phyloP scores from a whole-genome alignment of 805 yeast genomes.

The Saccharomycopsis guyanensis region DNA sequence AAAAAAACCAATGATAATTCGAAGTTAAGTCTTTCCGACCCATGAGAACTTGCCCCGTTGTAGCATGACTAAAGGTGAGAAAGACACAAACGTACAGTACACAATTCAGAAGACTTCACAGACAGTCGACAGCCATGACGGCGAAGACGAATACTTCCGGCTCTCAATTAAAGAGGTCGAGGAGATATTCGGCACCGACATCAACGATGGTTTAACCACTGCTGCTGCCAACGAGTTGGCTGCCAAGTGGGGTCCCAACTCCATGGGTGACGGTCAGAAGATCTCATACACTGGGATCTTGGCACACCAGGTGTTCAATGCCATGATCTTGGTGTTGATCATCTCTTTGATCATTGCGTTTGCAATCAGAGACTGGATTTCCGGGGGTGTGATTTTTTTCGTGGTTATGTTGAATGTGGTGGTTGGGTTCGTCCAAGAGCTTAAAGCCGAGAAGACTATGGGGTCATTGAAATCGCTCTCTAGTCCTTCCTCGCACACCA shows the following conservation, averaged over 20 bases:
- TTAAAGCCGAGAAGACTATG: conserved; percentile 73
- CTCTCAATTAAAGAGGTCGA: conserved; percentile 30
- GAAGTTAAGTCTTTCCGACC: too few species aligned
- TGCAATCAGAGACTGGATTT: conserved; percentile 70
- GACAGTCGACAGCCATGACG: neutral
- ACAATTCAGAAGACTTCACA: neutral
- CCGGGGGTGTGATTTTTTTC: conserved; percentile 72
- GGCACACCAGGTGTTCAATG: conserved; percentile 63
- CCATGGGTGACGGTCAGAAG: conserved; percentile 50
- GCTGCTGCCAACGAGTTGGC: conserved; percentile 24
- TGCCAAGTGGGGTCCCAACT: conserved; percentile 46
- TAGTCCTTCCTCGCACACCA: conserved; percentile 63
- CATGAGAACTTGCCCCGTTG: too few species aligned
- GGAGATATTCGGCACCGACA: conserved; percentile 33
- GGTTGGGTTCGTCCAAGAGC: conserved; percentile 66
- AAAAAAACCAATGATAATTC: too few species aligned
- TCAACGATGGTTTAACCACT: conserved; percentile 40
- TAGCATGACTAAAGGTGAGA: neutral
- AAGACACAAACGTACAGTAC: neutral
- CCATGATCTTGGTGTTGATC: conserved; percentile 68
- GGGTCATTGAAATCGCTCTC: conserved; percentile 59
- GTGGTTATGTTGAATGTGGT: conserved; percentile 56
- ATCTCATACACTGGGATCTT: conserved; percentile 49
- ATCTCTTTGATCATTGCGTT: conserved; percentile 65
- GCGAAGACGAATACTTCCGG: neutral